Base-by-base conservation (phyloP, 1,284 basidiomycete species). In the Somion occarium region DNA sequence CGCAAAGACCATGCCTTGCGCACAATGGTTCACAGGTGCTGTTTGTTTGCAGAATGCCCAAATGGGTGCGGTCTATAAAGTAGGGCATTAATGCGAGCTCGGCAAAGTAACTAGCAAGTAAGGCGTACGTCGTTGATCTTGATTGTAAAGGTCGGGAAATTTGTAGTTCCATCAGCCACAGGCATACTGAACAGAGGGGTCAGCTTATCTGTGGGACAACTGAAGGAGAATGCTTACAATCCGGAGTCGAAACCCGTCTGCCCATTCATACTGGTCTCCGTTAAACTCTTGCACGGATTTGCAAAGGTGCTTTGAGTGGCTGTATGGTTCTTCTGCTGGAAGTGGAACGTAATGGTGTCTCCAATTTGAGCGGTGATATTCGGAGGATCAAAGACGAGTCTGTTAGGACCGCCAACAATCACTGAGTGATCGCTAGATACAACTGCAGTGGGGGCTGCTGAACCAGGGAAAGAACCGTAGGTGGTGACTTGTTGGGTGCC, bases 1-100 rank as follows among this genome's bases (percentile, higher is more conserved):
- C 20, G 79, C 66, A 64, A 85, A 83, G 48, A 86, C 82, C 84
- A 85, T 86, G 46, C 82, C 82, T 42, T 69, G 66, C 1, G 73
- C 73, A 60, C 83, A 84, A 65, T 85, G 83, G 44, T 56, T 63
- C 11, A 44, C 39, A 18, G 46, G 46, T 12, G 5, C 15, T 4
- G 59, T 58, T 61, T 82, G 79, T 11, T 53, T 57, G 60, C 75
- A 76, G 66, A 68, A 75, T 19, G 69, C 68, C 75, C 75, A 76
- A 38, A 74, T 67, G 11, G 72, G 73, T 3, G 67, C 57, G 13
- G 72, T 71, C 65, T 69, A 58, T 38, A 30, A 54, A 30, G 49
- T 58, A 47, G 9, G 57, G 55, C 44, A 55, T 59, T n/a, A n/a
- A n/a, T n/a, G n/a, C n/a, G n/a, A n/a, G n/a, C n/a, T n/a, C n/a